Evolutionary conservation across 257 asterid genomes (phyloP).

Genomic region (Scutellaria galericulata): DNA sequence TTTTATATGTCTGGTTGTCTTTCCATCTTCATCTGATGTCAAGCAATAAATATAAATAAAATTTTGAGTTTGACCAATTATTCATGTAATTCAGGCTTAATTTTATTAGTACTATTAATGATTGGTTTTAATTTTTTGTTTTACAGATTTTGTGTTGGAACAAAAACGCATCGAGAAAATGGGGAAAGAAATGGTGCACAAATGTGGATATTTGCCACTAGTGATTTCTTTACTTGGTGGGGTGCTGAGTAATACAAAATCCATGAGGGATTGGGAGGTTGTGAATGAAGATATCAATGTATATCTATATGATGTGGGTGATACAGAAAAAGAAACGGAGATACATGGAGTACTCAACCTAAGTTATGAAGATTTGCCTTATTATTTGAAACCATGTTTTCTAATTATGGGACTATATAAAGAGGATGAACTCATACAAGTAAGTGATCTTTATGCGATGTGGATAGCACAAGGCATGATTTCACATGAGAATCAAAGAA

Average conservation of each 20-base stretch:
- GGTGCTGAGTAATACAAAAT: background rate
- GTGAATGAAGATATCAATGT: background rate
- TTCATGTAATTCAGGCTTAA: no score
- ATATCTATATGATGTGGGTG: background rate
- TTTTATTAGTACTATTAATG: no score
- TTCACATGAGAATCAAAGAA: no score
- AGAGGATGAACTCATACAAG: background rate
- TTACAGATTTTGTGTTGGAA: background rate
- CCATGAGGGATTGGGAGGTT: background rate
- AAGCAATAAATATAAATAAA: no score
- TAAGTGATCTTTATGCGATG: background rate
- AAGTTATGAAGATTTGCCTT: constrained; percentile 25
- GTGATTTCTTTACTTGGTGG: constrained; percentile 26
- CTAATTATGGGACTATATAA: background rate
- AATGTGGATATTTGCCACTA: constrained; percentile 21
- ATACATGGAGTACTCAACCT: constrained; percentile 13
- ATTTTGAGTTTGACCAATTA: no score
- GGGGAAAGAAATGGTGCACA: constrained; percentile 28
- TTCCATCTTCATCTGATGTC: no score
- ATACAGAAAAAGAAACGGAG: background rate
- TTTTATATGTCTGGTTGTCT: no score
- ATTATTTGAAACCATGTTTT: constrained; percentile 30
- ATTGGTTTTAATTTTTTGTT: no score
- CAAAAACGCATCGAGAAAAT: background rate
- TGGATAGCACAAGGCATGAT: constrained; percentile 30